Conservation (phyloP, 768 basidiomycete species). For the Thelephora aurantiotincta region DNA sequence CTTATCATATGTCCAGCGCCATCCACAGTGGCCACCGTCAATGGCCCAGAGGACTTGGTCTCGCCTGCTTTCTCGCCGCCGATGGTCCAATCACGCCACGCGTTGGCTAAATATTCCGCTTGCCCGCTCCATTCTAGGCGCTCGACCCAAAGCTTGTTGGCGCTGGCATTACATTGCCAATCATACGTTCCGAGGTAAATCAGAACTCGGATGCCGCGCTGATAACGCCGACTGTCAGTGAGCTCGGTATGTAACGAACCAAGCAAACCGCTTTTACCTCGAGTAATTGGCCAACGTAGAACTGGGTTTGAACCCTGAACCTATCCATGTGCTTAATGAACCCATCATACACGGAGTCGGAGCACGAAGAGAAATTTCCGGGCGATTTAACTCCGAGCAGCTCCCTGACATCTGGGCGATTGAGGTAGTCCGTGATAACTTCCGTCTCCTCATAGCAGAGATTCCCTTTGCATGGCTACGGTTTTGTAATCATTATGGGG, state of each 20-base stretch:
- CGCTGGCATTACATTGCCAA: slow-evolving; percentile 72
- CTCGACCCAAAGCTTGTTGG: slow-evolving; percentile 67
- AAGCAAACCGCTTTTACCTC: slow-evolving; percentile 20
- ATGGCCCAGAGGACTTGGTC: slow-evolving; percentile 36
- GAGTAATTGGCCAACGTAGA: slow-evolving; percentile 56
- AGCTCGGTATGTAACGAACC: no score
- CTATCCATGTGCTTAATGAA: slow-evolving; percentile 53
- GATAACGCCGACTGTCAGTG: no score
- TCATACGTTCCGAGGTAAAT: slow-evolving; percentile 67
- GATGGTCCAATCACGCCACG: slow-evolving; percentile 48
- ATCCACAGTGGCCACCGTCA: slow-evolving; percentile 51
- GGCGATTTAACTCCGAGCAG: slow-evolving; percentile 31
- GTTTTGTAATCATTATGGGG: neutral
- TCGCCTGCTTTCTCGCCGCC: slow-evolving; percentile 39
- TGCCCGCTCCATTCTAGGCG: slow-evolving; percentile 59
- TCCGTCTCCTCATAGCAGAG: slow-evolving; percentile 26
- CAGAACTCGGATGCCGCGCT: slow-evolving; percentile 53
- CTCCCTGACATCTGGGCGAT: slow-evolving; percentile 27
- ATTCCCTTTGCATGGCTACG: slow-evolving; percentile 3
- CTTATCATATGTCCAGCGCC: slow-evolving; percentile 54
- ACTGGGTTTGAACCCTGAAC: slow-evolving; percentile 38
- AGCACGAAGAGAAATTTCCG: slow-evolving; percentile 45
- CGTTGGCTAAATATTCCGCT: slow-evolving; percentile 29
- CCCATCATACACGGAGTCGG: slow-evolving; percentile 27
- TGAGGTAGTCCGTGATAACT: slow-evolving; percentile 31